Evolutionary conservation across 2,329 filamentous ascomycete species (phyloP).

Genomic region (Colletotrichum agaves): DNA sequence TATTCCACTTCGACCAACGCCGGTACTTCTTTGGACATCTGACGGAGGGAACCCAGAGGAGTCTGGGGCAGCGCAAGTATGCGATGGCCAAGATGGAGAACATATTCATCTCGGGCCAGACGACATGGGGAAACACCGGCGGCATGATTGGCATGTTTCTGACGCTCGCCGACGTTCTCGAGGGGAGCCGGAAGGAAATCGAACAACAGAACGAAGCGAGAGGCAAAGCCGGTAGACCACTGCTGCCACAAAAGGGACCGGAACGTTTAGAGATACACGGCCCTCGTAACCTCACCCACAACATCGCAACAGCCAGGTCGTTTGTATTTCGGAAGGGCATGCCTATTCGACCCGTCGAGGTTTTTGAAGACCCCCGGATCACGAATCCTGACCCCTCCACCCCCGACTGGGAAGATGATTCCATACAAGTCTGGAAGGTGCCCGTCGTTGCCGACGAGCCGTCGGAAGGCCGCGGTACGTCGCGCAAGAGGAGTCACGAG

Average conservation of each 20-base stretch:
- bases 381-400: conserved; percentile 55
- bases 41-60: conserved; percentile 86
- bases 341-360: conserved; percentile 77
- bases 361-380: conserved; percentile 57
- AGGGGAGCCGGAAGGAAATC: conserved; percentile 56
- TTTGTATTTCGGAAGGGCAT: conserved; percentile 90
- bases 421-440: conserved; percentile 87
- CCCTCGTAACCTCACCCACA: conserved; percentile 81
- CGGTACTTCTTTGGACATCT: conserved; percentile 88
- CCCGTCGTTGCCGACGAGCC: conserved; percentile 58
- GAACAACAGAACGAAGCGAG: conserved; percentile 53
- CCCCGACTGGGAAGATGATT: conserved; percentile 80
- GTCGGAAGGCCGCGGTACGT: conserved; percentile 20
- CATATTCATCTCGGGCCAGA: conserved; percentile 83
- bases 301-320: conserved; percentile 81
- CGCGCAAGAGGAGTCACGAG: conserved; percentile 49
- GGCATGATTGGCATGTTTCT: conserved; percentile 88
- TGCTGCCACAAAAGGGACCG: conserved; percentile 38
- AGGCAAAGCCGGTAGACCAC: conserved; percentile 50
- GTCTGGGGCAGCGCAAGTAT: conserved; percentile 74
- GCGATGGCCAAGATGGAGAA: conserved; percentile 75
- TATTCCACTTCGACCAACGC: conserved; percentile 83
- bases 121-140: conserved; percentile 80
- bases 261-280: conserved; percentile 69
- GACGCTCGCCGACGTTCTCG: conserved; percentile 78